Percentiles rank a stretch among this genome's conserved stretches.
Evolutionary conservation across 306 rosid genomes (phyloP).

Genomic region (Mimosa bimucronata): DNA sequence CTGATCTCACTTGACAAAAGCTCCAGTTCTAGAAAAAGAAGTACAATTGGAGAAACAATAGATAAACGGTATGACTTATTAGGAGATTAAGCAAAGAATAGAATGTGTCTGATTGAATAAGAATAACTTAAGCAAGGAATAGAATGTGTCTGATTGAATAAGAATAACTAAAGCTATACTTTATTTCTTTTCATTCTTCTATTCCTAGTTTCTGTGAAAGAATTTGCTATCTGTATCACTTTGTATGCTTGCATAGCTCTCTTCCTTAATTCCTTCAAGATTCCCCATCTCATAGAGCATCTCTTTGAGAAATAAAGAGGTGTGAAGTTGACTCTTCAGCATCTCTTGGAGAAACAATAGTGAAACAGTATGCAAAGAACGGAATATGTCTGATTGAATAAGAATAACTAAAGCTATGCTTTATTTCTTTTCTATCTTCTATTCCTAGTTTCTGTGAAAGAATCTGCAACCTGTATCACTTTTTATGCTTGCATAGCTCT

Average conservation of each 20-base stretch:
- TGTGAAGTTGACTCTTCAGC: conserved; percentile 7
- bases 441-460: too few relatives aligned
- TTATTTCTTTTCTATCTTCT: too few relatives aligned
- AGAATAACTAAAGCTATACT: conserved; percentile 25
- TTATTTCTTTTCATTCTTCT: conserved; percentile 1
- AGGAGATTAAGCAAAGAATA: conserved; percentile 17
- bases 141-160: too few relatives aligned
- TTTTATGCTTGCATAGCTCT: too few relatives aligned
- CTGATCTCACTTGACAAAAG: neutral
- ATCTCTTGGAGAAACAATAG: too few relatives aligned
- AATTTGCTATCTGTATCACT: conserved; percentile 37
- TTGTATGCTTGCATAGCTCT: conserved; percentile 33
- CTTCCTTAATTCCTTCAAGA: conserved; percentile 16
- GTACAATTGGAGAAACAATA: neutral
- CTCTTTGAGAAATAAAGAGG: conserved; percentile 32
- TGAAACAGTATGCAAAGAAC: too few relatives aligned
- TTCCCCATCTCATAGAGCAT: conserved; percentile 20
- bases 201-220: conserved; percentile 29
- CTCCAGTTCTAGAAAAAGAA: neutral
- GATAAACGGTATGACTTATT: neutral
- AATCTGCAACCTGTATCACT: too few relatives aligned
- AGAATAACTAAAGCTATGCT: too few relatives aligned
- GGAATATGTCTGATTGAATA: too few relatives aligned
- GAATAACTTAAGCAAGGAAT: too few relatives aligned
- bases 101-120: conserved; percentile 1